These are phyloP conservation scores for Metschnikowia peoriensis DNA, from an alignment of 805 yeast species.

Conservation along the genomic window DNA sequence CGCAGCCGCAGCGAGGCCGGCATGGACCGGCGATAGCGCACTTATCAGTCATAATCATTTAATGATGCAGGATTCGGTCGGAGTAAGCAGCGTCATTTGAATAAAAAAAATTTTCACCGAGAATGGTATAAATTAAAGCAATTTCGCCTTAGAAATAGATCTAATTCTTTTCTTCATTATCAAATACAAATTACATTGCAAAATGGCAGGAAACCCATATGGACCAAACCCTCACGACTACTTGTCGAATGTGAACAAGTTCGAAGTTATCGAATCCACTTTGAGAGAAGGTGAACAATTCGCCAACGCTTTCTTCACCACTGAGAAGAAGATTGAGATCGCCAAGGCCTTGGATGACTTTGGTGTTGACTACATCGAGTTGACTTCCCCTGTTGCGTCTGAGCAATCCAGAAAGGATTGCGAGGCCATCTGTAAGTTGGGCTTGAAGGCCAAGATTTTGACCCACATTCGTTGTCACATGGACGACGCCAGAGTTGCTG, in stretches of 20 bases:
- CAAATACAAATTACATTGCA: neutral
- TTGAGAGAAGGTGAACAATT: conserved; percentile 65
- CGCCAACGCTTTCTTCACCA: conserved; percentile 58
- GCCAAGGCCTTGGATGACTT: conserved; percentile 61
- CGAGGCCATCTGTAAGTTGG: conserved; percentile 58
- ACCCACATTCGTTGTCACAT: conserved; percentile 62
- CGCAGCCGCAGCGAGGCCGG: conserved; percentile 12
- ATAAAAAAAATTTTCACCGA: conserved; percentile 16
- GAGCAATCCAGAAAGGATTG: conserved; percentile 58
- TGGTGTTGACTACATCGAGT: conserved; percentile 60
- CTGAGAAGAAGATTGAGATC: conserved; percentile 55
- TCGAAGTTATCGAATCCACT: conserved; percentile 56
- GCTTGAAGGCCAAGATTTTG: conserved; percentile 55
- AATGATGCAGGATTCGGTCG: conserved; percentile 15
- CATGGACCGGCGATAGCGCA: conserved; percentile 13
- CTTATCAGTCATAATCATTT: conserved; percentile 18
- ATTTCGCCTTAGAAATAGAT: neutral
- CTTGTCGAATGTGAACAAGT: conserved; percentile 52
- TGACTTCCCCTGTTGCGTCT: conserved; percentile 59
- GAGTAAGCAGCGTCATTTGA: conserved; percentile 10
- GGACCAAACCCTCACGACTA: conserved; percentile 60
- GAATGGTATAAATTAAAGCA: conserved; percentile 12
- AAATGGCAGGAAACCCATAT: conserved; percentile 45
- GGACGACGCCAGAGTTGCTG: conserved; percentile 61
- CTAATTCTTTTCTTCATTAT: neutral